Conservation (phyloP, 2,329 filamentous ascomycete genomes). For the Fusarium penzigii region DNA sequence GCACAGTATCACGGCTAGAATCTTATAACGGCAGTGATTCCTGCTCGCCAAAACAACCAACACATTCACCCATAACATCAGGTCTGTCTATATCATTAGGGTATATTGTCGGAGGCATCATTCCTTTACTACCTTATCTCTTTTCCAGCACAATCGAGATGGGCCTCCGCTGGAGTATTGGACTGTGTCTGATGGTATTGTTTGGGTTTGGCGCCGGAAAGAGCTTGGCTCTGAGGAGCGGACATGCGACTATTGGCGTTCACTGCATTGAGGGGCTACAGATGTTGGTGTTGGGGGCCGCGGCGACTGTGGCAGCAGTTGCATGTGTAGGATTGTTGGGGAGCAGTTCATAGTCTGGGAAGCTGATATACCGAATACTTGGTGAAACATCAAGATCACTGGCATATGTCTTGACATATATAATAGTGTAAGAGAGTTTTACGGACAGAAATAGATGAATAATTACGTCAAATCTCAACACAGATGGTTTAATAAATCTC, state of each 20-base stretch:
- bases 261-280: slow-evolving; percentile 35
- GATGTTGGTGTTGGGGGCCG: slow-evolving; percentile 36
- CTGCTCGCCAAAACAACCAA: not conserved
- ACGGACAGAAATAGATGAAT: too few species aligned
- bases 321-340: slow-evolving; percentile 31
- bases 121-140: slow-evolving; percentile 65
- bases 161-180: slow-evolving; percentile 55
- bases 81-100: slow-evolving; percentile 62
- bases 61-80: slow-evolving; percentile 44
- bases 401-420: too few species aligned
- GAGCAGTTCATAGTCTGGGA: too few species aligned
- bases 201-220: slow-evolving; percentile 60
- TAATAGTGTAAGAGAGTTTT: too few species aligned
- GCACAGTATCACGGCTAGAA: slow-evolving; percentile 21
- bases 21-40: slow-evolving; percentile 9
- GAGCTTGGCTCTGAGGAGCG: slow-evolving; percentile 40
- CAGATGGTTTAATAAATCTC: too few species aligned
- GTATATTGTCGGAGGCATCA: slow-evolving; percentile 63
- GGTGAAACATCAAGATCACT: too few species aligned
- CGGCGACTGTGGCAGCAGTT: slow-evolving; percentile 35
- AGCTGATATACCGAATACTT: too few species aligned
- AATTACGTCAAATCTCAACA: too few species aligned
- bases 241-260: slow-evolving; percentile 5
- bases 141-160: slow-evolving; percentile 42
- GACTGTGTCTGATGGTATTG: slow-evolving; percentile 53